Conservation (phyloP, 805 yeast genomes). For the Metschnikowia continentalis region DNA sequence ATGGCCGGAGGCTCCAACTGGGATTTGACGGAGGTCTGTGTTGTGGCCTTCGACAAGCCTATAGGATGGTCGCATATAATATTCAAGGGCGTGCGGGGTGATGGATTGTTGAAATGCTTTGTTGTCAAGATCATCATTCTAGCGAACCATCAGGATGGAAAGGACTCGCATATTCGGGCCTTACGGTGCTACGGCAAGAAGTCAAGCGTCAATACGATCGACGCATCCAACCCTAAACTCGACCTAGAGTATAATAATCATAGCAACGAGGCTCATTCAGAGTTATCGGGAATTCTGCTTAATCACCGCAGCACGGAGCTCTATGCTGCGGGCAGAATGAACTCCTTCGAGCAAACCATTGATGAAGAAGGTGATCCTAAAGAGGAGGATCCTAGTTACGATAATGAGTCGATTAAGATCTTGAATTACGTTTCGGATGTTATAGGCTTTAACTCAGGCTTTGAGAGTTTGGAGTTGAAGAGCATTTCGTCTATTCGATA, state of each 20-base stretch:
- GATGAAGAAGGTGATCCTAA: slow-evolving; percentile 9
- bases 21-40: slow-evolving; percentile 65
- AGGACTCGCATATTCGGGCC: slow-evolving; percentile 86
- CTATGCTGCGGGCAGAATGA: slow-evolving; percentile 1
- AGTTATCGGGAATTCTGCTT: slow-evolving; percentile 14
- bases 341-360: slow-evolving; percentile 4
- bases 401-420: slow-evolving; percentile 23
- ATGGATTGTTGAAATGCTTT: slow-evolving; percentile 61
- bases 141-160: slow-evolving; percentile 91
- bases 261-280: neutral
- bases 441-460: slow-evolving; percentile 41
- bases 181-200: slow-evolving; percentile 52
- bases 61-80: slow-evolving; percentile 73
- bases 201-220: slow-evolving; percentile 11
- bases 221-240: neutral
- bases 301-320: slow-evolving; percentile 6
- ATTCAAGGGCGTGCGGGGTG: slow-evolving; percentile 51
- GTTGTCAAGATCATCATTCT: slow-evolving; percentile 57
- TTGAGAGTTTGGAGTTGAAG: slow-evolving; percentile 34
- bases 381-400: slow-evolving; percentile 8
- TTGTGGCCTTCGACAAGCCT: slow-evolving; percentile 58
- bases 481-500: slow-evolving; percentile 37
- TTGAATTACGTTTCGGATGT: slow-evolving; percentile 34
- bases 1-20: slow-evolving; percentile 74
- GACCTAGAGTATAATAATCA: neutral